Base-by-base conservation (phyloP, 2,329 filamentous ascomycete genomes). In the Alternaria metachromatica region DNA sequence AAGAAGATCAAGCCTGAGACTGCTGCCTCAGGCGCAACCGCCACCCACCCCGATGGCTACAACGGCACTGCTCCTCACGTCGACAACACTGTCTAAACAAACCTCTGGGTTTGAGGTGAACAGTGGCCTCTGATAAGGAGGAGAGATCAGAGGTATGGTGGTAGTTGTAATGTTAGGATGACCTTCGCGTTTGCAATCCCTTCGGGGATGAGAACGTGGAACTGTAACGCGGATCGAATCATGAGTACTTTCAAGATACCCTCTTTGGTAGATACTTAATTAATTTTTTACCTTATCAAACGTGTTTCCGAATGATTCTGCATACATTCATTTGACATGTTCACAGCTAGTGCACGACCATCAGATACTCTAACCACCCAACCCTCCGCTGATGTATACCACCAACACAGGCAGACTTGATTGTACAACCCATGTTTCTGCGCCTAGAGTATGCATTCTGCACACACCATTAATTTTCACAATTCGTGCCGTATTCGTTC, bases 1-100 rank as follows among this genome's bases (percentile, higher is more conserved):
- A 73, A 72, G 71, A 76, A 73, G 71, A 76, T 58, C 11, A 45
- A 57, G 26, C 54, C 63, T 4, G 45, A 50, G 20, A 37, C 53
- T 45, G 25, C 37, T 3, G 45, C 33, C 45, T 49, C 58, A 18
- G 62, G 58, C 8, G 43, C 51, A 18, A 51, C 23, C 3, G 33
- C 53, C 13, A 57, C 54, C 26, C 60, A 51, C 30, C 28, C 28
- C 11, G 49, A 55, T 18, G 41, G 49, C 3, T 45, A 56, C 43
- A 45, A 56, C 10, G 33, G 54, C 26, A 30, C 54, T 5, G 54
- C 43, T 13, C 54, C 54, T 30, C 54, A 45, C 13, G 54, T 56
- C 4, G 54, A 56, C n/a, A 46, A 45, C 15, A 56, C 54, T 18
- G 54, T 56, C 26, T 56, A 56, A 18, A 23, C n/a, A 0, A 20